These are phyloP conservation scores for Ogataea dorogensis DNA, from an alignment of 805 yeast species.

Conservation along the genomic window DNA sequence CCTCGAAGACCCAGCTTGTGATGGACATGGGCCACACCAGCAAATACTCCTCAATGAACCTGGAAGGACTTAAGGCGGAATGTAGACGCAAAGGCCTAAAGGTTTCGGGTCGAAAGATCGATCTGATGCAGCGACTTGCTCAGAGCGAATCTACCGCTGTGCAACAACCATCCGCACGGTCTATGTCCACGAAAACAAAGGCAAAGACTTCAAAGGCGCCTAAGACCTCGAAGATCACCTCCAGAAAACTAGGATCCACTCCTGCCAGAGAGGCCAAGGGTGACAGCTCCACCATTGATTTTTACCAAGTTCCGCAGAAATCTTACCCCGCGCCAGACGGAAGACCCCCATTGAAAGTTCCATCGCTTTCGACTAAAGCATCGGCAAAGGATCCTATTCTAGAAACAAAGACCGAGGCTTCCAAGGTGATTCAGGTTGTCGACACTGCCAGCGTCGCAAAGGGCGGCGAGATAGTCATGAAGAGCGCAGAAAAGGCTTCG, in stretches of 20 bases:
- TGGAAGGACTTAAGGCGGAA: conserved; percentile 55
- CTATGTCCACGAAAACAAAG: conserved; percentile 17
- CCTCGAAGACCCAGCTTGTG: conserved; percentile 32
- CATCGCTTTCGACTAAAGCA: conserved; percentile 30
- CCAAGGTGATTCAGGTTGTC: conserved; percentile 14
- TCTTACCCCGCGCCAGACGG: conserved; percentile 25
- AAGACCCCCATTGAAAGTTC: conserved; percentile 26
- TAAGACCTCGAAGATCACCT: conserved; percentile 1
- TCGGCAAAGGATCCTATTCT: conserved; percentile 20
- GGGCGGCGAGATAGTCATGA: conserved; percentile 22
- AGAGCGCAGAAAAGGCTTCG: conserved; percentile 3
- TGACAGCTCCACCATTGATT: conserved; percentile 58
- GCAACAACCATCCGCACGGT: conserved; percentile 9
- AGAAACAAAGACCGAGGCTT: conserved; percentile 4
- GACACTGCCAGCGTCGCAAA: conserved; percentile 16
- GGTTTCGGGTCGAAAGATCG: conserved; percentile 60
- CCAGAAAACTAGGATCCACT: conserved; percentile 25
- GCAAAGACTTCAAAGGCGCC: conserved; percentile 7
- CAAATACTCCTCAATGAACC: conserved; percentile 43
- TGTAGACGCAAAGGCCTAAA: conserved; percentile 60
- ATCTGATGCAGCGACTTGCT: conserved; percentile 43
- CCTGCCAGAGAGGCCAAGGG: conserved; percentile 43
- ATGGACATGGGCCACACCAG: conserved; percentile 25
- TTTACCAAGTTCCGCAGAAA: conserved; percentile 45
- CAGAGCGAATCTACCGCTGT: conserved; percentile 17